Conservation (phyloP, 352 stramenopile species). For the Pythium dissotocum region DNA sequence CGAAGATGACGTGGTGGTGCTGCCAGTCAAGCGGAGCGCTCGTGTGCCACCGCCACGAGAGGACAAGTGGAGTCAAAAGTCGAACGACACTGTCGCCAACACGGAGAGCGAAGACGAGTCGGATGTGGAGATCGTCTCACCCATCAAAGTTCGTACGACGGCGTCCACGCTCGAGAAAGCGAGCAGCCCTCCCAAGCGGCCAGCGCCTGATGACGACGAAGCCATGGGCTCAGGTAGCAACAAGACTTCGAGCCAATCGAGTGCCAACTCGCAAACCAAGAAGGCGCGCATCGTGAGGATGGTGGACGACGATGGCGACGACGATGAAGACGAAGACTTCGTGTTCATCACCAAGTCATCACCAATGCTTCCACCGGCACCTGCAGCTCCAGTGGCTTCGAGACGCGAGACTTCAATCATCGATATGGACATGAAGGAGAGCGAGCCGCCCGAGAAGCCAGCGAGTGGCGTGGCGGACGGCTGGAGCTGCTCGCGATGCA, state of each 20-base stretch:
- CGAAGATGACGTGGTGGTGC: not conserved
- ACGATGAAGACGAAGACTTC: not conserved
- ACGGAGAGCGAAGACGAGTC: constrained; percentile 23
- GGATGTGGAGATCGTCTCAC: constrained; percentile 8
- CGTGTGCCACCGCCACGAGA: constrained; percentile 13
- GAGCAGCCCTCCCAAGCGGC: not conserved
- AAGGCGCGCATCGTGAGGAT: constrained; percentile 31
- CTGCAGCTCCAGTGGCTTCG: not conserved
- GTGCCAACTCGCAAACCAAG: constrained; percentile 9
- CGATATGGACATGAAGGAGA: constrained; percentile 53
- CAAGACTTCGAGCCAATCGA: not conserved
- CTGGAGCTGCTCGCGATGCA: constrained; percentile 82
- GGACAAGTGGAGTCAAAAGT: constrained; percentile 41
- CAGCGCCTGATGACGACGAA: not conserved
- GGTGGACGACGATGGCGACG: constrained; percentile 26
- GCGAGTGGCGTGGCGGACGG: constrained; percentile 7
- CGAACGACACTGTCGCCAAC: constrained; percentile 42
- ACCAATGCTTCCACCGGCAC: not conserved
- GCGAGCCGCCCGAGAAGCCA: constrained; percentile 29
- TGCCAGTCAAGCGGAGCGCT: not conserved
- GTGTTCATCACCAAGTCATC: not conserved
- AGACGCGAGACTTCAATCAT: constrained; percentile 17
- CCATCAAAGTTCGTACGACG: not conserved
- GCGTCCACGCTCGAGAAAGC: not conserved
- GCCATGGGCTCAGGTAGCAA: not conserved